Evolutionary conservation across 192 early-diverging fungal species (phyloP).

Genomic region (Coemansia sp.): DNA sequence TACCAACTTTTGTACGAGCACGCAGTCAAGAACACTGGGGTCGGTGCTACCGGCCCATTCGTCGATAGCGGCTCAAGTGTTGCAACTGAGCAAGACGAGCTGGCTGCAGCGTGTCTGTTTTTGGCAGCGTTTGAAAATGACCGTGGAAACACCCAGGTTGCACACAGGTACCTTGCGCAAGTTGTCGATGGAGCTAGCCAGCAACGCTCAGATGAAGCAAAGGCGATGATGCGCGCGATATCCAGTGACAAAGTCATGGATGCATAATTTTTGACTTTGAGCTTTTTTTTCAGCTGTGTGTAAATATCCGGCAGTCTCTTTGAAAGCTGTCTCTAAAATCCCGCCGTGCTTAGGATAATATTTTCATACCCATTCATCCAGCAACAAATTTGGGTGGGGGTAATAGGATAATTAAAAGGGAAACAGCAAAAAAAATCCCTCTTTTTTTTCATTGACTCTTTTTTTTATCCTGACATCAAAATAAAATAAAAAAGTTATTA

Average conservation of each 20-base stretch:
- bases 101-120: conserved; percentile 45
- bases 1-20: conserved; percentile 54
- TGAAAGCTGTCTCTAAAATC: not conserved
- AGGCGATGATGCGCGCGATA: conserved; percentile 42
- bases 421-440: not conserved
- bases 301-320: not conserved
- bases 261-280: too few species aligned
- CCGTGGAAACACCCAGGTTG: conserved; percentile 26
- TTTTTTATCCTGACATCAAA: not conserved
- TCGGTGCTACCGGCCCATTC: not conserved
- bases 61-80: not conserved
- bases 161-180: conserved; percentile 37
- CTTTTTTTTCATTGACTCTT: not conserved
- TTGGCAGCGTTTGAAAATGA: conserved; percentile 44
- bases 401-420: conserved; percentile 8
- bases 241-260: not conserved
- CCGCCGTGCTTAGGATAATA: too few species aligned
- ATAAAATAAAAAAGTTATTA: not conserved
- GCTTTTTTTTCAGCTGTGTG: too few species aligned
- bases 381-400: too few species aligned
- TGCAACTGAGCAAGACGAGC: conserved; percentile 37
- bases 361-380: too few species aligned
- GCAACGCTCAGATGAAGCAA: conserved; percentile 40
- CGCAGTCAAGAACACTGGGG: conserved; percentile 22
- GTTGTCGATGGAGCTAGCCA: conserved; percentile 40